Conservation (phyloP, 73 alveolate genomes). For the Uronychia setigera region DNA sequence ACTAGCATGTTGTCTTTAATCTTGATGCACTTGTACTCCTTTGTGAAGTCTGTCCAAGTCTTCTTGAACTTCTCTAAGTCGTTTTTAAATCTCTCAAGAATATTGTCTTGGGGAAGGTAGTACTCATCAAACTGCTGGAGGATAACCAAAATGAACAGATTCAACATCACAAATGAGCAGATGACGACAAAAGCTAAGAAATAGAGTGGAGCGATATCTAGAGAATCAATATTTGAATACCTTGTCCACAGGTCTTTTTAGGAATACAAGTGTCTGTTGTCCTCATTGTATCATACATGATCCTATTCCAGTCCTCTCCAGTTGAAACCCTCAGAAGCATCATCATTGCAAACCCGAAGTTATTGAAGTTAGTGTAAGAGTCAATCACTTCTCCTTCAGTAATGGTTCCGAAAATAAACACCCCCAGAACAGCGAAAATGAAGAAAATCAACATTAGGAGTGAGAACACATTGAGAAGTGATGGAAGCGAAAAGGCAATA, state of each 20-base stretch:
- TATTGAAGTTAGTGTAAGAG: conserved; percentile 29
- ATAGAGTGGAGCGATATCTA: conserved; percentile 48
- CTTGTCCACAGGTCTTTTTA: conserved; percentile 38
- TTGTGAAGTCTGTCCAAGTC: conserved; percentile 53
- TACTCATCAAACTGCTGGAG: conserved; percentile 67
- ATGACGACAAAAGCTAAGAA: conserved; percentile 58
- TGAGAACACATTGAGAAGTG: conserved; percentile 50
- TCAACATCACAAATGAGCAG: conserved; percentile 62
- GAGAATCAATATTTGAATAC: too few species aligned
- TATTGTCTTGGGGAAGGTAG: conserved; percentile 67
- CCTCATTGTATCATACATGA: conserved; percentile 50
- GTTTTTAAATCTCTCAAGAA: conserved; percentile 52
- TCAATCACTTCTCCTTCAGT: conserved; percentile 22
- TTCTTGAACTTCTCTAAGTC: conserved; percentile 59
- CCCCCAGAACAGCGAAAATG: conserved; percentile 57
- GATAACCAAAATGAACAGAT: conserved; percentile 62
- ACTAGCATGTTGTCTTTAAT: conserved; percentile 60
- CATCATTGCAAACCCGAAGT: conserved; percentile 63
- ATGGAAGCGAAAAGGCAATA: conserved; percentile 55
- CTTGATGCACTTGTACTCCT: conserved; percentile 47
- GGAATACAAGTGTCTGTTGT: conserved; percentile 15
- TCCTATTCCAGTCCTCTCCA: conserved; percentile 66
- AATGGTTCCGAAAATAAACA: conserved; percentile 38
- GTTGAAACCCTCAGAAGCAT: conserved; percentile 31
- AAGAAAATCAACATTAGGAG: conserved; percentile 44